Percentiles rank a stretch among this genome's conserved stretches.
Conservation (phyloP, 805 yeast species). For the Nakazawaea holstii region DNA sequence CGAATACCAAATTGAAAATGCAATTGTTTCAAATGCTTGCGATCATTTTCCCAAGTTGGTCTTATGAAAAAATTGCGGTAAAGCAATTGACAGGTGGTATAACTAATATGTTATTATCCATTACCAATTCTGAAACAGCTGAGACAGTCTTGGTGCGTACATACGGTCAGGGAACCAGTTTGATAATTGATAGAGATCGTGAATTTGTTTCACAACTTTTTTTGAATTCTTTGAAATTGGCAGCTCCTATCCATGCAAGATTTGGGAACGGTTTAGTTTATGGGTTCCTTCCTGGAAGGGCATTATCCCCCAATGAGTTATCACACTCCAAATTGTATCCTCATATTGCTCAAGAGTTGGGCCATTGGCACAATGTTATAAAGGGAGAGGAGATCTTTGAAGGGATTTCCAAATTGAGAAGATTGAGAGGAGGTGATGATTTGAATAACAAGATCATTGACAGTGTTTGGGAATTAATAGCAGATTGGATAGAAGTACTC, state of each 20-base stretch:
- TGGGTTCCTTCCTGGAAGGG: conserved; percentile 61
- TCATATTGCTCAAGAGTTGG: conserved; percentile 59
- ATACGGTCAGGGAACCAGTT: conserved; percentile 68
- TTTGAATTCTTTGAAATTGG: conserved; percentile 52
- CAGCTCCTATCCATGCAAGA: conserved; percentile 64
- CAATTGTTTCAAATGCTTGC: conserved; percentile 34
- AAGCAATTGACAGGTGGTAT: conserved; percentile 56
- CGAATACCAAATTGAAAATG: conserved; percentile 23
- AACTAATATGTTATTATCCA: conserved; percentile 53
- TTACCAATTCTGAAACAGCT: conserved; percentile 25
- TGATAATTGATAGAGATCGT: conserved; percentile 68
- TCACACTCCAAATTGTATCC: conserved; percentile 41
- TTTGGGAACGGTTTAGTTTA: conserved; percentile 71
- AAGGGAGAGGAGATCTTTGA: conserved; percentile 40
- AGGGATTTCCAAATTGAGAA: conserved; percentile 35
- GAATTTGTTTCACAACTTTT: conserved; percentile 69
- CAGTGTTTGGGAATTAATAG: conserved; percentile 56
- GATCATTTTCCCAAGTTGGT: conserved; percentile 20
- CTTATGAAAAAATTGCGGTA: conserved; percentile 32
- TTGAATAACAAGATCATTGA: conserved; percentile 26
- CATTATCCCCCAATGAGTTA: conserved; percentile 52
- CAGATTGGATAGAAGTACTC: conserved; percentile 57
- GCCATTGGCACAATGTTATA: conserved; percentile 61
- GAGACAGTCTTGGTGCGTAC: conserved; percentile 56
- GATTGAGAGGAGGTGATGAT: conserved; percentile 15